phyloP scores from a whole-genome alignment of 768 basidiomycete species.

The Lactarius deliciosus region DNA sequence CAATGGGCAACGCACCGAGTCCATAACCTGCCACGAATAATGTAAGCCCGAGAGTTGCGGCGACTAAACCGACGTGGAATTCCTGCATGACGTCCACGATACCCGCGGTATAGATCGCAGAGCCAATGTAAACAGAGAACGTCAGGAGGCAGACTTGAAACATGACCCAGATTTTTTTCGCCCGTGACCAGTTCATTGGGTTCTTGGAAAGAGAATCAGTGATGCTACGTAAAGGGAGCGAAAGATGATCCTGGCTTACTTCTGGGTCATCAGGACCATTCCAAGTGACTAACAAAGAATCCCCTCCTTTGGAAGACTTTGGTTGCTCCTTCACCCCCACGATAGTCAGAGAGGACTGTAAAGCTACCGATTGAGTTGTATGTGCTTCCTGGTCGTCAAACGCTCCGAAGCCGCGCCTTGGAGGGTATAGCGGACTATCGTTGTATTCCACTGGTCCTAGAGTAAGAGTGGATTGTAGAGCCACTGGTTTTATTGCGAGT shows the following conservation, averaged over 20 bases:
- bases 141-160: constrained; percentile 38
- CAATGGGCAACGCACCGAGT: constrained; percentile 21
- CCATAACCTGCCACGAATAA: constrained; percentile 34
- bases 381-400: constrained; percentile 10
- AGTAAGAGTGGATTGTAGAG: not conserved
- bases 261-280: constrained; percentile 29
- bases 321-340: not conserved
- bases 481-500: not conserved
- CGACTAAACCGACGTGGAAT: constrained; percentile 34
- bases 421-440: constrained; percentile 11
- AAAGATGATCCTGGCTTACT: constrained; percentile 11
- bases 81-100: constrained; percentile 32
- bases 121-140: constrained; percentile 39
- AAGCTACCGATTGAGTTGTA: not conserved
- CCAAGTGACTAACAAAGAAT: constrained; percentile 34
- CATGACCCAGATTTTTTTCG: constrained; percentile 36
- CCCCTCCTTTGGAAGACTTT: constrained; percentile 1
- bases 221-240: too few relatives aligned
- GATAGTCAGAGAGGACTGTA: constrained; percentile 7
- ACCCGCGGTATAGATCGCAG: constrained; percentile 38
- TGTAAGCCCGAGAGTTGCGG: constrained; percentile 37
- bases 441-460: constrained; percentile 1
- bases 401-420: not conserved
- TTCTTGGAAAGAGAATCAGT: constrained; percentile 12
- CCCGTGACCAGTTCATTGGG: constrained; percentile 35